phyloP scores from a whole-genome alignment of 768 basidiomycete genomes.

The Cystobasidium onofrii region DNA sequence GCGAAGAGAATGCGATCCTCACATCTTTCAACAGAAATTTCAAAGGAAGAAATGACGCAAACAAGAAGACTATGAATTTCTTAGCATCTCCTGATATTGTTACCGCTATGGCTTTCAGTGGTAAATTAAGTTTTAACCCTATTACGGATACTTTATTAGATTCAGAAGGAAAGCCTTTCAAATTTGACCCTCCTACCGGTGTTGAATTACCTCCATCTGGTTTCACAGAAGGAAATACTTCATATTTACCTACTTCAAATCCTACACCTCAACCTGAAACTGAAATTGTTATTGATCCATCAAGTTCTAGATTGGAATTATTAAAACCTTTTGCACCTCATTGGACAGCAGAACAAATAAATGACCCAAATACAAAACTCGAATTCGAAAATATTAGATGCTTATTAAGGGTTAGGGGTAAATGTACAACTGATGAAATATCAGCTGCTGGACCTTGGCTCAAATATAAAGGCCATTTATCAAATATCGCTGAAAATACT shows the following conservation, averaged over 20 bases:
- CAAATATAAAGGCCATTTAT: constrained; percentile 95
- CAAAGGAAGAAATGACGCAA: constrained; percentile 95
- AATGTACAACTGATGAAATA: constrained; percentile 98
- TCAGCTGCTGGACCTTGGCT: constrained; percentile 97
- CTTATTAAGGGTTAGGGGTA: constrained; percentile 84
- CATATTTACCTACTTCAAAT: constrained; percentile 66
- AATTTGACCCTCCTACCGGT: constrained; percentile 73
- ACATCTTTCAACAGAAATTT: constrained; percentile 95
- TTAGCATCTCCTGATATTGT: constrained; percentile 93
- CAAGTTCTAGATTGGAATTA: constrained; percentile 75
- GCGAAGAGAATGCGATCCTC: constrained; percentile 88
- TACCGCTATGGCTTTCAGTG: constrained; percentile 82
- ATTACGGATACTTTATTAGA: constrained; percentile 62
- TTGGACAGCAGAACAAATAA: constrained; percentile 49
- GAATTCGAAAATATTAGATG: constrained; percentile 79
- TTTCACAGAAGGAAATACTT: constrained; percentile 58
- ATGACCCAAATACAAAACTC: constrained; percentile 47
- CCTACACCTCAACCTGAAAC: constrained; percentile 70
- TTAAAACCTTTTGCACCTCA: constrained; percentile 75
- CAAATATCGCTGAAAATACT: constrained; percentile 92
- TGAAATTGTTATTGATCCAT: constrained; percentile 64
- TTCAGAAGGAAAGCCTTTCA: constrained; percentile 68
- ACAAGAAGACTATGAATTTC: constrained; percentile 78
- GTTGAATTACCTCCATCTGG: constrained; percentile 74
- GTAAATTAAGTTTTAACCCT: constrained; percentile 87